Evolutionary conservation across 106 monocot genomes (phyloP), one percentile per base, ranked within the genome.

Genomic region (Iris macrosiphon): DNA sequence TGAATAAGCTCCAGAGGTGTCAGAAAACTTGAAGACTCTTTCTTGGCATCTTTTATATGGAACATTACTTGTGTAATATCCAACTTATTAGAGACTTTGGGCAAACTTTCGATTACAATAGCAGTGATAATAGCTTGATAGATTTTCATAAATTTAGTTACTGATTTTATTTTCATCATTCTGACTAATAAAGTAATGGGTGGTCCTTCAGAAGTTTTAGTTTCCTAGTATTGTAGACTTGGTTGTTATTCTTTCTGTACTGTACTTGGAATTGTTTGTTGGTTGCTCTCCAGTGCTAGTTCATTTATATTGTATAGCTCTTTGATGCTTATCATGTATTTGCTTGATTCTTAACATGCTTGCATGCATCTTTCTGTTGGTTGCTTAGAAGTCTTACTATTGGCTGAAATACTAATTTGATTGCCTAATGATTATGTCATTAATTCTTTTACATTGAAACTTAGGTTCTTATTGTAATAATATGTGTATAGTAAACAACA

Each of bases 41-140:
- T 25, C 29, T 29, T 15, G 6, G 18, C 3, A 3, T 29, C 2
- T 50, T 0, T 50, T 50, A 28, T 50, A 22, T 29, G 49, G 49
- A 9, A 47, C 24, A 47, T 23, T 47, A 47, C 25, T 50, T 50
- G n/a, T 50, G 49, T 50, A 50, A 29, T 50, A 50, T 50, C 49
- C 29, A 29, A 50, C 49, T 29, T 50, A 50, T 50, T 46, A 50
- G 27, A 50, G 49, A 50, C n/a, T 26, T 29, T 50, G 7, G 29
- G 49, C 29, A 29, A 29, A 29, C 49, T 50, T 29, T 9, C 29
- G 49, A 16, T 50, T 7, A 6, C 49, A 7, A n/a, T 29, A 2
- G 3, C 16, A 29, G 4, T 50, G 26, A 15, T 13, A 6, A 50
- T 29, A 50, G 5, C n/a, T 14, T 4, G 0, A 5, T n/a, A n/a